Evolutionary conservation across 352 stramenopile species (phyloP), one percentile per base, ranked within the genome.

Genomic region (Phytophthora idaei): DNA sequence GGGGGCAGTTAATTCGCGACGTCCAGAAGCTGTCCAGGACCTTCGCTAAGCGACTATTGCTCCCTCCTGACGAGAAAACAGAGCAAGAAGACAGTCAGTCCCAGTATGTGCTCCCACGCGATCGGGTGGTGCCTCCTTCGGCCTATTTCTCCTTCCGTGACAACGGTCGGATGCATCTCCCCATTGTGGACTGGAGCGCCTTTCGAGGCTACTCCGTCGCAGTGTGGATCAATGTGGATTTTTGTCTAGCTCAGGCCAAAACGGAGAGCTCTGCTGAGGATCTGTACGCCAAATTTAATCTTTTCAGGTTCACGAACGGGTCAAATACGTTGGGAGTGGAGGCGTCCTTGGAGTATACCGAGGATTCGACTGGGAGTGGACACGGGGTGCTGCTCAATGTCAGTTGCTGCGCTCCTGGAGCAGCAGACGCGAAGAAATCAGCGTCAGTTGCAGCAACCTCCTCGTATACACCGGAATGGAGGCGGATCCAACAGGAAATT

Each of bases 141-240:
- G 81, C 85, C 58, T 92, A 89, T 66, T 93, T 92, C 42, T 71
- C 61, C 32, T 88, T 95, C 39, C 77, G 55, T 4, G 79, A 80
- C 14, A 89, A 83, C 27, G 80, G 84, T 12, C 69, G 73, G n/a
- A 87, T 95, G 76, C 74, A 89, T 47, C 63, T 95, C 29, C 88
- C 88, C 4, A 80, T 90, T 25, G 73, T 95, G 32, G 83, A 93
- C 63, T 95, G 88, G 88, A 77, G 72, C 15, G 74, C 78, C 15
- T 95, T 95, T 61, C 83, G 88, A 27, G 85, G 85, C 0, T 95
- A 93, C 67, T 87, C 88, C 4, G 73, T 95, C 27, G 81, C 83
- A 36, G 39, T 95, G 25, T 95, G 88, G 88, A 70, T 94, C 39
- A 80, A 86, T 44, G 64, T 90, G 12, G 75, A 78, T 31, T 83